phyloP scores from a whole-genome alignment of 257 asterid species.

The Capsicum rhomboideum region DNA sequence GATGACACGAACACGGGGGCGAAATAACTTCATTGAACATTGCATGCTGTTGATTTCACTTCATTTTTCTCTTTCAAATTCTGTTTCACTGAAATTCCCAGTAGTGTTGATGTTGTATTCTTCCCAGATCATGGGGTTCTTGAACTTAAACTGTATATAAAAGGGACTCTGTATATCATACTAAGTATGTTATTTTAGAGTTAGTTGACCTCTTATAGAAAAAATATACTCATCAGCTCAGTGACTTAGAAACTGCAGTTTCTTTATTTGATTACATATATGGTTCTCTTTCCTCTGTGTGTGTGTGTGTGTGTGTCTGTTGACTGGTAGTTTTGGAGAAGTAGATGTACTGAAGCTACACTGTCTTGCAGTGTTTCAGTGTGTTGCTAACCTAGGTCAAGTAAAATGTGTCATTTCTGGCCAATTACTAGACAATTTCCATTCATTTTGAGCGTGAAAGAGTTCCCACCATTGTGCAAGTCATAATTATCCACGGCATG shows the following conservation, averaged over 20 bases:
- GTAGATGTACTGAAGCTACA: no score
- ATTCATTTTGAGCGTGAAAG: no score
- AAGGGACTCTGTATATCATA: background rate
- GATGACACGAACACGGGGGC: constrained; percentile 62
- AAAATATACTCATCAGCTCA: background rate
- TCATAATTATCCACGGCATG: background rate
- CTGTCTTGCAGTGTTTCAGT: no score
- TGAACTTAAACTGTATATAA: background rate
- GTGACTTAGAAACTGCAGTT: background rate
- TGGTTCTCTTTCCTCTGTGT: background rate
- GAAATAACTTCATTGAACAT: constrained; percentile 10
- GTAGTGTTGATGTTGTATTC: background rate
- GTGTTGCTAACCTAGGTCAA: no score
- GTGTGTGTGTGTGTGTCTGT: no score
- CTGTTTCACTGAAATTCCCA: background rate
- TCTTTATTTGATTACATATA: background rate
- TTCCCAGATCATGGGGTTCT: background rate
- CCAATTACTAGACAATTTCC: no score
- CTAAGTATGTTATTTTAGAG: background rate
- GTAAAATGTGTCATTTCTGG: no score
- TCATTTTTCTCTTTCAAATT: background rate
- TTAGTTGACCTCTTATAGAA: no score
- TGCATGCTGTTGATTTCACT: background rate
- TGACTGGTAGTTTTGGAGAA: no score
- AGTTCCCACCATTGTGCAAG: no score